phyloP scores from a whole-genome alignment of 1,284 basidiomycete genomes.

The Cutaneotrichosporon cavernicola region DNA sequence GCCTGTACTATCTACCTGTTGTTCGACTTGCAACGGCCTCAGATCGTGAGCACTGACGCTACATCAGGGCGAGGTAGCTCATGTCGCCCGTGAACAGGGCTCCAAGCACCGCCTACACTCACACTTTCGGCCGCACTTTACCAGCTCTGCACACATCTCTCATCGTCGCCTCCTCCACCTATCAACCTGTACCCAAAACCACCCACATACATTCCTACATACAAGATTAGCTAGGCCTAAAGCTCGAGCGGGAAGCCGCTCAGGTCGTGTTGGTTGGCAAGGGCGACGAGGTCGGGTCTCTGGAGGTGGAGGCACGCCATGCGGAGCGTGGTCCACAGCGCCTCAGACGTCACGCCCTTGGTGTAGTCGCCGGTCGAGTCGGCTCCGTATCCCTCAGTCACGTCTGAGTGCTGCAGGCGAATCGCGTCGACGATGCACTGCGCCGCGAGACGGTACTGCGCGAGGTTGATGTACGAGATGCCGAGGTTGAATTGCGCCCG shows the following conservation, averaged over 20 bases:
- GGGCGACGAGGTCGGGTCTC: constrained; percentile 22
- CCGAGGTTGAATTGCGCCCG: constrained; percentile 89
- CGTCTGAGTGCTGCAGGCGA: constrained; percentile 76
- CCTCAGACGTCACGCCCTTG: constrained; percentile 69
- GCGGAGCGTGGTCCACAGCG: constrained; percentile 81
- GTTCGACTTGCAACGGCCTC: too few relatives aligned
- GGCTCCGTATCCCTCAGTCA: constrained; percentile 58
- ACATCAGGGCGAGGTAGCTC: too few relatives aligned
- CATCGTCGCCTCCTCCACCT: too few relatives aligned
- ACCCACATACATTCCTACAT: not conserved
- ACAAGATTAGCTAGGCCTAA: constrained; percentile 4
- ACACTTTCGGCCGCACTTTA: too few relatives aligned
- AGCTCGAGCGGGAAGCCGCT: constrained; percentile 24
- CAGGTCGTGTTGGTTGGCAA: constrained; percentile 26
- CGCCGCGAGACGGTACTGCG: constrained; percentile 79
- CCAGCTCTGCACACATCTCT: too few relatives aligned
- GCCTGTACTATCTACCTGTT: too few relatives aligned
- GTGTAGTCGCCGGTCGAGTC: constrained; percentile 47
- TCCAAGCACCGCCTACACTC: too few relatives aligned
- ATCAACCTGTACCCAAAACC: too few relatives aligned
- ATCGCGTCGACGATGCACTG: constrained; percentile 82
- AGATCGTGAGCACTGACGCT: too few relatives aligned
- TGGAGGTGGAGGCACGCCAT: constrained; percentile 66
- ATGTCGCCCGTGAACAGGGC: too few relatives aligned
- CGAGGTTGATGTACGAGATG: constrained; percentile 83